Percentiles rank a stretch among this genome's conserved stretches.
Conservation (phyloP, 768 basidiomycete genomes). For the Termitomyces sp. region DNA sequence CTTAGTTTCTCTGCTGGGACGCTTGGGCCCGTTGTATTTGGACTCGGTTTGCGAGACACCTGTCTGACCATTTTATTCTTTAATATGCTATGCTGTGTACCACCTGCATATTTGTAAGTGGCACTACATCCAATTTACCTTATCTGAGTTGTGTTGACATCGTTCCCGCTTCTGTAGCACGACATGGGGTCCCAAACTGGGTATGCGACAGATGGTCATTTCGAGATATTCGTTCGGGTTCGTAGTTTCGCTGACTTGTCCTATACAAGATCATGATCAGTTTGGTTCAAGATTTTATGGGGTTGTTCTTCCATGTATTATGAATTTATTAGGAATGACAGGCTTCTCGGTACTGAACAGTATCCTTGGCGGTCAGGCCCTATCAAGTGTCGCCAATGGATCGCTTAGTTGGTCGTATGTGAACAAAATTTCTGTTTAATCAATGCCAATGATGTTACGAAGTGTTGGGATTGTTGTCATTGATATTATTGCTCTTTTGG, state of each 20-base stretch:
- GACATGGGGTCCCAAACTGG: slow-evolving; percentile 81
- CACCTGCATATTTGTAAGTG: slow-evolving; percentile 58
- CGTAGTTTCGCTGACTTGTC: not conserved
- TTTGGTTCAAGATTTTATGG: slow-evolving; percentile 48
- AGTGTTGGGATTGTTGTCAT: slow-evolving; percentile 85
- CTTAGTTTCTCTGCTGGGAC: slow-evolving; percentile 62
- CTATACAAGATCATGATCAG: slow-evolving; percentile 8
- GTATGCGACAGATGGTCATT: slow-evolving; percentile 83
- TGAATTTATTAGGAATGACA: slow-evolving; percentile 59
- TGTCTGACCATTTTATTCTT: slow-evolving; percentile 65
- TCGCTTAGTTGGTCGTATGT: slow-evolving; percentile 41
- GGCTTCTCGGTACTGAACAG: slow-evolving; percentile 71
- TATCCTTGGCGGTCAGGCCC: slow-evolving; percentile 62
- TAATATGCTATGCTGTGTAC: slow-evolving; percentile 53
- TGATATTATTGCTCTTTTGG: slow-evolving; percentile 57
- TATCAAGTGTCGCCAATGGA: slow-evolving; percentile 35
- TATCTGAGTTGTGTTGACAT: not conserved
- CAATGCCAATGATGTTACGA: not conserved
- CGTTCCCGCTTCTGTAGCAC: slow-evolving; percentile 19
- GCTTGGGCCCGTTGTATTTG: slow-evolving; percentile 56
- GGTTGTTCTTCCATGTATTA: slow-evolving; percentile 50
- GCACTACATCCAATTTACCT: not conserved
- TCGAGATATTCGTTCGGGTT: slow-evolving; percentile 42
- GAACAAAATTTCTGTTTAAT: not conserved
- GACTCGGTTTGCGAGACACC: slow-evolving; percentile 56